Conservation (phyloP, 495 filamentous ascomycete species). For the Aspergillus wentii region DNA sequence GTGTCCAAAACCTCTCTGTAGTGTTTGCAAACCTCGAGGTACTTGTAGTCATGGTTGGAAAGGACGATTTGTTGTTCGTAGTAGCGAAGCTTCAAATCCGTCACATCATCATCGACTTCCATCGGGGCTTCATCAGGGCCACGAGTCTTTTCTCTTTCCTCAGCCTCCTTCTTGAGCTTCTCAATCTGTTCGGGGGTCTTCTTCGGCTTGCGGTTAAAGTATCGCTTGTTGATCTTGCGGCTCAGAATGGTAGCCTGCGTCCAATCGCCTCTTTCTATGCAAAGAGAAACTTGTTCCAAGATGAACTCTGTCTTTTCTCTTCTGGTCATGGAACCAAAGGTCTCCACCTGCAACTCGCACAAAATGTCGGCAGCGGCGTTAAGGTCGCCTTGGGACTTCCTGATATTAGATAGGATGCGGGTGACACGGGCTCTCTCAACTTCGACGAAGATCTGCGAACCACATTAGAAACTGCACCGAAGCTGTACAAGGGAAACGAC, state of each 20-base stretch:
- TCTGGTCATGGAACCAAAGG: slow-evolving; percentile 95
- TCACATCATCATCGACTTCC: slow-evolving; percentile 82
- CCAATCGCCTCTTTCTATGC: slow-evolving; percentile 95
- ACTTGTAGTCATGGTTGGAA: slow-evolving; percentile 94
- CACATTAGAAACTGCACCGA: slow-evolving; percentile 3
- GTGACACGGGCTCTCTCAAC: slow-evolving; percentile 95
- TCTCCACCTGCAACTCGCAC: slow-evolving; percentile 97
- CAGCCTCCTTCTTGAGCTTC: slow-evolving; percentile 79
- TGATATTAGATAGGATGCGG: slow-evolving; percentile 91
- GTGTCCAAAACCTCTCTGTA: slow-evolving; percentile 95
- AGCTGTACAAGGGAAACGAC: slow-evolving; percentile 6
- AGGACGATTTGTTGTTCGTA: slow-evolving; percentile 95
- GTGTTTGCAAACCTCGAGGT: slow-evolving; percentile 94
- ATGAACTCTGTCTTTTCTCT: slow-evolving; percentile 99
- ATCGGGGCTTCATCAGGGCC: slow-evolving; percentile 66
- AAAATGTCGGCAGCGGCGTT: slow-evolving; percentile 86
- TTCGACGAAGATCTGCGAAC: slow-evolving; percentile 85
- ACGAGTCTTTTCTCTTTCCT: slow-evolving; percentile 71
- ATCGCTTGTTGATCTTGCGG: slow-evolving; percentile 93
- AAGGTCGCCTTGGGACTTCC: slow-evolving; percentile 88
- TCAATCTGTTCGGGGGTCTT: slow-evolving; percentile 81
- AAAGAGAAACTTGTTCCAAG: slow-evolving; percentile 86
- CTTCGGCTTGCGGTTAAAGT: slow-evolving; percentile 83
- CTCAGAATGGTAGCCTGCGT: slow-evolving; percentile 90
- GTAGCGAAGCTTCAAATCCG: slow-evolving; percentile 91